Percentiles rank a stretch among this genome's conserved stretches.
These are phyloP conservation scores for Aschersonia sp. DNA, from an alignment of 2,329 filamentous ascomycete species.

Conservation along the genomic window DNA sequence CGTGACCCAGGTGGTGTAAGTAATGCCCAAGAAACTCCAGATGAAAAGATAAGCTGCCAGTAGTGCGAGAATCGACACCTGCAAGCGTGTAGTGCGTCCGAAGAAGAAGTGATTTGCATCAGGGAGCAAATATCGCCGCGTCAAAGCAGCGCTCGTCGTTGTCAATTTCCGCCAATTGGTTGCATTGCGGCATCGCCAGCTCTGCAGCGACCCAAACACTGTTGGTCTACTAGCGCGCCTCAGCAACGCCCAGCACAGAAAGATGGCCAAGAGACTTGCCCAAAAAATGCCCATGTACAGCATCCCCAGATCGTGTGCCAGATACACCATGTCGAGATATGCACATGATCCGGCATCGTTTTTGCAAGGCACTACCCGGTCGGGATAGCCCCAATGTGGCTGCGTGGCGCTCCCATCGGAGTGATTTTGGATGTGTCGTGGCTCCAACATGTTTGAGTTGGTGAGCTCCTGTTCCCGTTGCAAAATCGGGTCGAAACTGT, in stretches of 20 bases:
- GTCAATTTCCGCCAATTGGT: constrained; percentile 11
- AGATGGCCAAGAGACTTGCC: constrained; percentile 27
- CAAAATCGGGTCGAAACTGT: no score
- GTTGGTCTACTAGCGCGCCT: constrained; percentile 12
- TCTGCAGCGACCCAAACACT: constrained; percentile 2
- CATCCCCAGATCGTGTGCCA: constrained; percentile 32
- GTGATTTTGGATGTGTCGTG: constrained; percentile 28
- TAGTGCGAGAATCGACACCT: constrained; percentile 45
- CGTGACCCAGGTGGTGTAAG: constrained; percentile 55
- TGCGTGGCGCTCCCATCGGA: constrained; percentile 18
- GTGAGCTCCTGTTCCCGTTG: no score
- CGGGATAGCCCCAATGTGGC: constrained; percentile 32
- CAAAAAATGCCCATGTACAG: constrained; percentile 36
- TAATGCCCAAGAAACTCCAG: constrained; percentile 55
- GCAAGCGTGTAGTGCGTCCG: constrained; percentile 52
- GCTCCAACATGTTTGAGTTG: constrained; percentile 5
- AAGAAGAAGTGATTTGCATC: constrained; percentile 45
- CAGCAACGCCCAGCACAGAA: constrained; percentile 25
- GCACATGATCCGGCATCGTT: constrained; percentile 31
- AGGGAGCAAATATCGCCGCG: constrained; percentile 39
- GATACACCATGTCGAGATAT: constrained; percentile 37
- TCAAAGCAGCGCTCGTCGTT: constrained; percentile 21
- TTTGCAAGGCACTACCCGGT: constrained; percentile 28
- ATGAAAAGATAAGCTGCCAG: constrained; percentile 49
- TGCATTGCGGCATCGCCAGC: constrained; percentile 5